phyloP scores from a whole-genome alignment of 345 rosid genomes.

The Adansonia digitata region DNA sequence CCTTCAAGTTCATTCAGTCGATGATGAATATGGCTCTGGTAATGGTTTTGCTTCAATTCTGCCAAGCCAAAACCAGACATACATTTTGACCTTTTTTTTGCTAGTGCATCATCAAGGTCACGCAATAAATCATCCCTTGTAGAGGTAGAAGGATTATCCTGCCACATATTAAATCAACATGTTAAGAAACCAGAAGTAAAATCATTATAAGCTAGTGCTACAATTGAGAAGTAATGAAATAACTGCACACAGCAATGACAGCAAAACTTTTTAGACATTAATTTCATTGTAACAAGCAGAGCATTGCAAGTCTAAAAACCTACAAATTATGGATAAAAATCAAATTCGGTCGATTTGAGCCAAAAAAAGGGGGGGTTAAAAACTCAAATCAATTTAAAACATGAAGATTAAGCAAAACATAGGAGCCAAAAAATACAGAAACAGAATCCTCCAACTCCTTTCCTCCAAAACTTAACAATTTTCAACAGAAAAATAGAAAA shows the following conservation, averaged over 20 bases:
- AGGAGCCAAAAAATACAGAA: background rate
- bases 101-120: constrained; percentile 80
- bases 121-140: constrained; percentile 58
- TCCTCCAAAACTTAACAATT: background rate
- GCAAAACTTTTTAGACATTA: background rate
- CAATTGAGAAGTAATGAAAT: background rate
- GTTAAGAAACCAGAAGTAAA: background rate
- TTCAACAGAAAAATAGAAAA: background rate
- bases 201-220: background rate
- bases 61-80: constrained; percentile 50
- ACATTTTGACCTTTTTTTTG: constrained; percentile 51
- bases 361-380: background rate
- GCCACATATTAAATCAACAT: constrained; percentile 20
- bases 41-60: constrained; percentile 47
- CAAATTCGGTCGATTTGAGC: background rate
- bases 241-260: background rate
- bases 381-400: background rate
- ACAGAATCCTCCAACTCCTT: background rate
- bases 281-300: background rate
- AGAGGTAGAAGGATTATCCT: constrained; percentile 37
- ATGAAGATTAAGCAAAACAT: too few species aligned
- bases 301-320: background rate
- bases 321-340: background rate
- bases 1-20: constrained; percentile 89
- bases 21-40: constrained; percentile 55